These are phyloP conservation scores for Exserohilum rostratum DNA, from an alignment of 2,329 filamentous ascomycete genomes.

Conservation along the genomic window DNA sequence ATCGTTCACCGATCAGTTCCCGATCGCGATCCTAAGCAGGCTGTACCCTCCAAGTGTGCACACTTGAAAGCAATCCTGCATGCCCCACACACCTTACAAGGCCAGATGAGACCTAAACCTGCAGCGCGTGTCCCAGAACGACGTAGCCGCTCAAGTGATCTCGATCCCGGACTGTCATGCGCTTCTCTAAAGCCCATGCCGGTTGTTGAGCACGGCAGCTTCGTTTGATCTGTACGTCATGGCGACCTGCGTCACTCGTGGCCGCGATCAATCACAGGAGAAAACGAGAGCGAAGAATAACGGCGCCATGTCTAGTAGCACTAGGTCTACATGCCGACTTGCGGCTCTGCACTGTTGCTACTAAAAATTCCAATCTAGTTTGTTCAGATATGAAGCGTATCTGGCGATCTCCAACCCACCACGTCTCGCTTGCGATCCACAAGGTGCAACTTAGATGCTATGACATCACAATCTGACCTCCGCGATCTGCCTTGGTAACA, in stretches of 20 bases:
- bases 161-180: conserved; percentile 2
- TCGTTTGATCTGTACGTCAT: not conserved
- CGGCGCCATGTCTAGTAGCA: not conserved
- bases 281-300: not conserved
- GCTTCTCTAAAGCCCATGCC: conserved; percentile 7
- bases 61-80: conserved; percentile 5
- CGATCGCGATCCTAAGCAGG: conserved; percentile 7
- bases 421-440: not conserved
- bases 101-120: not conserved
- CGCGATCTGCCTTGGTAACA: not conserved
- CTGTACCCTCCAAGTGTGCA: not conserved
- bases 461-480: not conserved
- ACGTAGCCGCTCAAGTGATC: not conserved
- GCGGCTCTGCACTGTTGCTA: not conserved
- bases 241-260: not conserved
- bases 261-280: not conserved
- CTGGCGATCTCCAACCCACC: not conserved
- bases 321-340: not conserved
- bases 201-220: not conserved
- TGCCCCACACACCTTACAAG: conserved; percentile 6
- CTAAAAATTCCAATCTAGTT: too few relatives aligned
- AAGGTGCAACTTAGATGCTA: not conserved
- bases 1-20: conserved; percentile 4
- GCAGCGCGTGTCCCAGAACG: not conserved
- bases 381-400: not conserved